Evolutionary conservation across 2,329 filamentous ascomycete genomes (phyloP).

Genomic region (Botryotinia calthae): DNA sequence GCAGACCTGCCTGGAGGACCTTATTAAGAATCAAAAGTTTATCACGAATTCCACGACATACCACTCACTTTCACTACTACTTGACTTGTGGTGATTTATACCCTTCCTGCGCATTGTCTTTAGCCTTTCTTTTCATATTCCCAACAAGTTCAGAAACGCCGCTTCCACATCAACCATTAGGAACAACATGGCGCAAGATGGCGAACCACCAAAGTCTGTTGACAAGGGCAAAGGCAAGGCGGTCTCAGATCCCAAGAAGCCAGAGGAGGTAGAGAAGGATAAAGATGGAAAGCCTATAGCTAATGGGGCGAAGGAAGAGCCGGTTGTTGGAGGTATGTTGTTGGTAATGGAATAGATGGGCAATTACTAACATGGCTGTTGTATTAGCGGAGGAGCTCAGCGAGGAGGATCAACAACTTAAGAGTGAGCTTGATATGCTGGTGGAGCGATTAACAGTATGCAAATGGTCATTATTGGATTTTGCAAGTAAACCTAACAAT

Average conservation of each 20-base stretch:
- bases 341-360: slow-evolving; percentile 23
- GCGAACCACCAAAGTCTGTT: slow-evolving; percentile 75
- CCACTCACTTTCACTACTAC: slow-evolving; percentile 20
- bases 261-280: slow-evolving; percentile 56
- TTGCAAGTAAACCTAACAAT: slow-evolving; percentile 22
- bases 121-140: slow-evolving; percentile 11
- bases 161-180: slow-evolving; percentile 23
- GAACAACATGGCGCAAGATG: slow-evolving; percentile 84
- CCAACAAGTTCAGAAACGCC: slow-evolving; percentile 10
- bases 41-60: slow-evolving; percentile 36
- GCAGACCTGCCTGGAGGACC: slow-evolving; percentile 22
- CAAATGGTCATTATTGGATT: slow-evolving; percentile 20
- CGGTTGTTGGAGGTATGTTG: slow-evolving; percentile 44
- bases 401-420: slow-evolving; percentile 97
- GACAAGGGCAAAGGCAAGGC: slow-evolving; percentile 98
- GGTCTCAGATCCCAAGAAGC: slow-evolving; percentile 59
- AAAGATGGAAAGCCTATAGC: slow-evolving; percentile 68
- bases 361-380: slow-evolving; percentile 38
- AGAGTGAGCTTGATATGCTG: slow-evolving; percentile 96
- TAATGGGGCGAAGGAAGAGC: slow-evolving; percentile 74
- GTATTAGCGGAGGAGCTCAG: slow-evolving; percentile 77
- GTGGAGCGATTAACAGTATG: slow-evolving; percentile 87
- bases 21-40: slow-evolving; percentile 29
- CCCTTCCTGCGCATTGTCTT: slow-evolving; percentile 15
- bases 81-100: slow-evolving; percentile 11